A percentile compares a stretch with the other conserved stretches of the same genome.
phyloP scores from a whole-genome alignment of 441 rosid species.

The Brassica balearica region DNA sequence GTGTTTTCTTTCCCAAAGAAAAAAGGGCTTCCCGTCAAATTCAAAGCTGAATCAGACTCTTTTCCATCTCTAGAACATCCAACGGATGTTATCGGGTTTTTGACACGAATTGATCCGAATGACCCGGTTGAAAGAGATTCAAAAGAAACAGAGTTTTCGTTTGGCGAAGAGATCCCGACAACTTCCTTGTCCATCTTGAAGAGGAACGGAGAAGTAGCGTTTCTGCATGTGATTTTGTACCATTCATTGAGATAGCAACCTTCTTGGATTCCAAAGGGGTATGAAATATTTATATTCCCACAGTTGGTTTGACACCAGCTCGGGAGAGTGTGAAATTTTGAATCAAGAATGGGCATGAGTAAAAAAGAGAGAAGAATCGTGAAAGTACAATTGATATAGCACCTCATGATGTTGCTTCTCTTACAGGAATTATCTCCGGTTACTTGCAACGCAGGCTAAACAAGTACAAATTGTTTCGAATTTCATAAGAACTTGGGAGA shows the following conservation, averaged over 20 bases:
- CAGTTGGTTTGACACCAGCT: constrained; percentile 9
- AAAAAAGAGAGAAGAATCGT: not conserved
- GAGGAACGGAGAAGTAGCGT: constrained; percentile 9
- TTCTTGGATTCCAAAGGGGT: constrained; percentile 23
- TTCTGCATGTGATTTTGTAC: constrained; percentile 33
- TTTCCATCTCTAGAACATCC: constrained; percentile 37
- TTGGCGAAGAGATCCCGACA: not conserved
- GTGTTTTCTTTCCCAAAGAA: constrained; percentile 5
- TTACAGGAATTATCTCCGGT: not conserved
- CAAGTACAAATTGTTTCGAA: not conserved
- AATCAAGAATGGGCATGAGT: not conserved
- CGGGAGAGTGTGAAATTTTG: not conserved
- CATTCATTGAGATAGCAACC: constrained; percentile 35
- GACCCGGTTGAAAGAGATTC: not conserved
- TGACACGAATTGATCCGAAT: constrained; percentile 9
- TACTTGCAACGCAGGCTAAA: not conserved
- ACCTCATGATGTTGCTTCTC: not conserved
- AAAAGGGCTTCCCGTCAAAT: constrained; percentile 41
- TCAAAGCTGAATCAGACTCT: not conserved
- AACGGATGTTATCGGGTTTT: constrained; percentile 3
- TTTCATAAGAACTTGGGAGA: not conserved
- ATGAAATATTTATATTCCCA: constrained; percentile 1
- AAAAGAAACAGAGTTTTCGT: too few species aligned
- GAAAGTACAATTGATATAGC: not conserved
- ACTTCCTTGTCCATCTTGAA: constrained; percentile 25